A percentile compares a stretch with the other conserved stretches of the same genome.
phyloP scores from a whole-genome alignment of 345 rosid species.

The Syzygium aqueum region DNA sequence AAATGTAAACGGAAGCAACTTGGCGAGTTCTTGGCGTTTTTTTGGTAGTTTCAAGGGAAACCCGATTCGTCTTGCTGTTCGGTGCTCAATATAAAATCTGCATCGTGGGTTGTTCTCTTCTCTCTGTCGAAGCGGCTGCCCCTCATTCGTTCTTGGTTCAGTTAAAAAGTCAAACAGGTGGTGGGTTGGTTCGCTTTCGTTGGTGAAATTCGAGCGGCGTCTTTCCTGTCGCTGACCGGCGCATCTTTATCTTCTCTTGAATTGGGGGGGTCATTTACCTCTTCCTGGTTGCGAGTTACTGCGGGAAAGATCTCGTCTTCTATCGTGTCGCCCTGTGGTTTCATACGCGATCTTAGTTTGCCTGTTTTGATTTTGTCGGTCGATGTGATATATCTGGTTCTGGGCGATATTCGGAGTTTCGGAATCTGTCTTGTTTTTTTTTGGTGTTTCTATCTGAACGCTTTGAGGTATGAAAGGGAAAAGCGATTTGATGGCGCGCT shows the following conservation, averaged over 20 bases:
- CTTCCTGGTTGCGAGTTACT: background rate
- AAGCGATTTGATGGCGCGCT: constrained; percentile 17
- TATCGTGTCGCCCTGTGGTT: background rate
- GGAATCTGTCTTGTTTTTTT: background rate
- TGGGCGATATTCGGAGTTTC: background rate
- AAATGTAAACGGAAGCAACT: background rate
- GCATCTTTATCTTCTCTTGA: background rate
- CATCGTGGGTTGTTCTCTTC: background rate
- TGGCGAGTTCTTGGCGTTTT: background rate
- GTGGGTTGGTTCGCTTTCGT: background rate
- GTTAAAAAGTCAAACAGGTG: background rate
- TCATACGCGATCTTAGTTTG: background rate
- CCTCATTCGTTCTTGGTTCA: background rate
- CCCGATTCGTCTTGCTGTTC: background rate
- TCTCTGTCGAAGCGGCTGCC: background rate
- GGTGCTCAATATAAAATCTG: background rate
- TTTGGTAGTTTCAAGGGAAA: background rate
- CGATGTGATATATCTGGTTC: background rate
- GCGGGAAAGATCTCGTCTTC: background rate
- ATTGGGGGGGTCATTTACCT: background rate
- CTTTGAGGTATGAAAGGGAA: constrained; percentile 33
- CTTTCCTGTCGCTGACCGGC: background rate
- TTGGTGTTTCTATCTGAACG: background rate
- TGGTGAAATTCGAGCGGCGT: background rate
- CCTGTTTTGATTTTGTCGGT: background rate